Percentiles rank a stretch among this genome's conserved stretches.
phyloP scores from a whole-genome alignment of 2,329 filamentous ascomycete genomes.

The Trichoderma gracile region DNA sequence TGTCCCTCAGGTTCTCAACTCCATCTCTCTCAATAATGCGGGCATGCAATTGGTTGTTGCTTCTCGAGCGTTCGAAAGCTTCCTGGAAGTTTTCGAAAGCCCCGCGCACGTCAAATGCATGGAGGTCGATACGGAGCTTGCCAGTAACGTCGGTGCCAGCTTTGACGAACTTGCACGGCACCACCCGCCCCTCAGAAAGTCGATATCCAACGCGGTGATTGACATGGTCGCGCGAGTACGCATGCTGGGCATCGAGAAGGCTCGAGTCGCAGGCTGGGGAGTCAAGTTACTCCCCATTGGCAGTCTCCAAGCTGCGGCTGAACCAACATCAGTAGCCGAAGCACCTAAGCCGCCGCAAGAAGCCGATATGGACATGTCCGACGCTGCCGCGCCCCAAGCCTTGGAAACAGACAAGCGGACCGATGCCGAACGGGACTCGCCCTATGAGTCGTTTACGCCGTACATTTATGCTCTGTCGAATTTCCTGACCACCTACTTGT shows the following conservation, averaged over 20 bases:
- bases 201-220: conserved; percentile 81
- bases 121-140: conserved; percentile 68
- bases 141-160: conserved; percentile 72
- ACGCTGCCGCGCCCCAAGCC: conserved; percentile 42
- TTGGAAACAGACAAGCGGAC: conserved; percentile 25
- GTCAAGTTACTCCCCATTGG: conserved; percentile 71
- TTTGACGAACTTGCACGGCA: conserved; percentile 96
- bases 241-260: conserved; percentile 70
- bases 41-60: conserved; percentile 86
- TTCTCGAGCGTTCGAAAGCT: conserved; percentile 79
- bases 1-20: conserved; percentile 84
- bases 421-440: conserved; percentile 31
- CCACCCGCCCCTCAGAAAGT: conserved; percentile 77
- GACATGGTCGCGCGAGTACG: conserved; percentile 85
- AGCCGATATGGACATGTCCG: conserved; percentile 67
- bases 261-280: conserved; percentile 69
- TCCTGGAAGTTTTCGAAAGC: conserved; percentile 96
- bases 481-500: conserved; percentile 74
- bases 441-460: conserved; percentile 52
- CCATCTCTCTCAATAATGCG: conserved; percentile 85
- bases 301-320: conserved; percentile 54
- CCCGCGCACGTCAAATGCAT: conserved; percentile 84
- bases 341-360: conserved; percentile 40
- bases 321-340: conserved; percentile 42
- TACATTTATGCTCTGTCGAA: conserved; percentile 75